phyloP scores from a whole-genome alignment of 1,139 yeast genomes.

The Eremothecium coryli region DNA sequence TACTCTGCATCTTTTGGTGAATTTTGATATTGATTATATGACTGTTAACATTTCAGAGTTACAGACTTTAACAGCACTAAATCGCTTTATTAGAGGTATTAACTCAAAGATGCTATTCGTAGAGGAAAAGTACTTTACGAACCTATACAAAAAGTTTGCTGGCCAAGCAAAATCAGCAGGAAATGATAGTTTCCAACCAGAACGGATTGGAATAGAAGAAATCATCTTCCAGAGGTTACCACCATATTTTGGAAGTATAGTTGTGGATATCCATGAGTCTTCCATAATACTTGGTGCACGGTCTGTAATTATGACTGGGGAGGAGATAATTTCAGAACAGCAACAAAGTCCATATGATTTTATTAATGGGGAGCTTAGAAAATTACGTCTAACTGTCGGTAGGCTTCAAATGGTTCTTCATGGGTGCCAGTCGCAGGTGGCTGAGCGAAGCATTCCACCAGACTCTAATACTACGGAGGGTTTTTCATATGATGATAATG shows the following conservation, averaged over 20 bases:
- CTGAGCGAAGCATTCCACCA: background rate
- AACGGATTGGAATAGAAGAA: constrained; percentile 13
- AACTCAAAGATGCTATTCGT: constrained; percentile 22
- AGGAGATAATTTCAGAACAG: constrained; percentile 30
- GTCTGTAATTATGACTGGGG: constrained; percentile 47
- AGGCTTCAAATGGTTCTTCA: constrained; percentile 19
- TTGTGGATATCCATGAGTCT: constrained; percentile 31
- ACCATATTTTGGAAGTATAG: constrained; percentile 37
- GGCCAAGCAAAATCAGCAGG: constrained; percentile 28
- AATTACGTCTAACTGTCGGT: constrained; percentile 26
- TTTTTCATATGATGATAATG: constrained; percentile 26
- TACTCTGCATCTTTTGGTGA: constrained; percentile 10
- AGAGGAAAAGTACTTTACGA: constrained; percentile 25
- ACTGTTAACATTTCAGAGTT: constrained; percentile 28
- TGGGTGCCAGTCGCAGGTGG: background rate
- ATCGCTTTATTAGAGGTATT: constrained; percentile 22
- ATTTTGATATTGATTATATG: constrained; percentile 17
- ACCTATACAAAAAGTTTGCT: constrained; percentile 39
- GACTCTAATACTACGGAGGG: constrained; percentile 6
- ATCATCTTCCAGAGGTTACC: constrained; percentile 39
- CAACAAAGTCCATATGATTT: constrained; percentile 37
- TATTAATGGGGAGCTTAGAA: constrained; percentile 37
- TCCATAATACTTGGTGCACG: constrained; percentile 45
- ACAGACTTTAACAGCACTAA: constrained; percentile 31
- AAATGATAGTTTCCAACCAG: background rate